Evolutionary conservation across 306 rosid species (phyloP), one percentile per base, ranked within the genome.

Genomic region (Arachis hypogaea): DNA sequence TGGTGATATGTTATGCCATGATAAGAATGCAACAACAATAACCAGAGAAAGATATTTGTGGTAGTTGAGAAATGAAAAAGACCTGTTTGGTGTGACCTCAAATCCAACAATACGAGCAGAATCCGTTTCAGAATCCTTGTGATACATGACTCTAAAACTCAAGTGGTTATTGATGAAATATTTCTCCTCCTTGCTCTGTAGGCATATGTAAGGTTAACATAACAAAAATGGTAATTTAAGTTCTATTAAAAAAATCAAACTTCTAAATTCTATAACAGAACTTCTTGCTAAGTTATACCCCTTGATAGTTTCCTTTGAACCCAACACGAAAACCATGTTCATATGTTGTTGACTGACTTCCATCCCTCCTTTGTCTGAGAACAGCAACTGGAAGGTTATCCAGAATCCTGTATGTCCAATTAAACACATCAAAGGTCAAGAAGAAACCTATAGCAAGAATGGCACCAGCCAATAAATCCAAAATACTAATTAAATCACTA

Each of bases 311-410:
- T 82, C 96, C 97, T 84, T 88, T 95, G 82, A 92, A 95, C 62
- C 99, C 99, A 80, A 90, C 99, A 83, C 86, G 88, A 81, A 85
- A 95, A 55, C 99, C 99, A 76, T 95, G 99, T 55, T 92, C 99
- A 50, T 95, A 95, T 8, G 98, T 92, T 55, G 97, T 94, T 73
- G 98, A 89, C 28, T 75, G 96, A 78, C 78, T 87, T 74, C 96
- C 98, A 59, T 95, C 99, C 76, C 87, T 81, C 82, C 99, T 88
- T 81, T 92, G 94, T 75, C 98, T 89, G 66, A 83, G 96, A 80
- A 95, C 97, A 69, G 99, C 99, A 73, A 95, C 96, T 36, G 99
- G 99, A 78, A 95, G 98, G 81, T 95, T 95, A 79, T 95, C 99
- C 80, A 95, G 84, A 76, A 95, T 92, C 99, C 99, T 95, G 89